Evolutionary conservation across 805 yeast genomes (phyloP).

Genomic region (Nakazawaea laoshanensis): DNA sequence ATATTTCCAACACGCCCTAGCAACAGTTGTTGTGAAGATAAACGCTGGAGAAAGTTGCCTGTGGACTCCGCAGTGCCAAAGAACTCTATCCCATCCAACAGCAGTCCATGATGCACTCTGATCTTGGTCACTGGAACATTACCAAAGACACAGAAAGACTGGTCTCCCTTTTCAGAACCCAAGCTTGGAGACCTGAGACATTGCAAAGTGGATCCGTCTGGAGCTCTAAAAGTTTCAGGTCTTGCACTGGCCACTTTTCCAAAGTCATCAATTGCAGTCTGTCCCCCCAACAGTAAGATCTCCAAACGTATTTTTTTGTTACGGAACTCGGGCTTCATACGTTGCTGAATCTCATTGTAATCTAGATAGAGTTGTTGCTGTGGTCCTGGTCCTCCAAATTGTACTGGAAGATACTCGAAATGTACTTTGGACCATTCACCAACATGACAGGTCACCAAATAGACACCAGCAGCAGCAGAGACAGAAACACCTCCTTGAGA

Average conservation of each 20-base stretch:
- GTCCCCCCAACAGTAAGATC: constrained; percentile 51
- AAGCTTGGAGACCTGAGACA: constrained; percentile 10
- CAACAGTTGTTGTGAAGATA: background rate
- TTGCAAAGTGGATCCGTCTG: background rate
- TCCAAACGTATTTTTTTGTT: constrained; percentile 38
- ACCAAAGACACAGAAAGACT: no score
- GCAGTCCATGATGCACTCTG: constrained; percentile 64
- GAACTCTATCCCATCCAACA: constrained; percentile 76
- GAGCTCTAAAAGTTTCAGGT: constrained; percentile 13
- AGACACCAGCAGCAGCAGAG: constrained; percentile 65
- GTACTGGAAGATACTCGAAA: constrained; percentile 50
- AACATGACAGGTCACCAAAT: constrained; percentile 59
- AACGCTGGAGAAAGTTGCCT: background rate
- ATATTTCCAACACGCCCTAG: constrained; percentile 41
- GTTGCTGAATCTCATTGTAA: constrained; percentile 33
- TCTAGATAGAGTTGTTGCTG: constrained; percentile 42
- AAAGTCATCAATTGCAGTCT: constrained; percentile 43
- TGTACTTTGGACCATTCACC: constrained; percentile 53
- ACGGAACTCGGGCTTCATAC: constrained; percentile 24
- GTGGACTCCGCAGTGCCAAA: constrained; percentile 16
- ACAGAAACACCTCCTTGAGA: background rate
- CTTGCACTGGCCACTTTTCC: constrained; percentile 13
- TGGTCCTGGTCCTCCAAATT: constrained; percentile 54
- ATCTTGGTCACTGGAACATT: constrained; percentile 36
- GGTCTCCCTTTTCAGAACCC: constrained; percentile 17